These are phyloP conservation scores for Lepiota venenata DNA, from an alignment of 768 basidiomycete species.

Conservation along the genomic window DNA sequence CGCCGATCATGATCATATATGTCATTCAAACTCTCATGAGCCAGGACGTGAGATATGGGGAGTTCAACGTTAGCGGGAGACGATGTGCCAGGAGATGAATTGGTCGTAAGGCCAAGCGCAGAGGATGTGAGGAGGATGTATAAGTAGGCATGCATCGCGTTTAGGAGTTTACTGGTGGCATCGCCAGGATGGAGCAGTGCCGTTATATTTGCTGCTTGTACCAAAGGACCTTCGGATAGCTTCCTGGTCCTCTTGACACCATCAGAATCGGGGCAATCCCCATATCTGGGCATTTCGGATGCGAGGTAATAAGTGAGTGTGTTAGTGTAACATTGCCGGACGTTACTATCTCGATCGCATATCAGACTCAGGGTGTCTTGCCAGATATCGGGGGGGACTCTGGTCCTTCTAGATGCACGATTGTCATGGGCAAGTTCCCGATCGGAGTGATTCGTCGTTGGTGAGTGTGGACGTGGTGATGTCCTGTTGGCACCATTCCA, in stretches of 20 bases:
- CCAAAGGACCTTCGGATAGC: slow-evolving; percentile 45
- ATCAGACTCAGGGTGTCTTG: slow-evolving; percentile 85
- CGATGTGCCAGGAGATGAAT: slow-evolving; percentile 37
- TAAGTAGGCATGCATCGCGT: slow-evolving; percentile 76
- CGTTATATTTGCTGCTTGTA: slow-evolving; percentile 43
- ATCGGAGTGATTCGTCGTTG: slow-evolving; percentile 23
- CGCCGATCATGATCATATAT: not conserved
- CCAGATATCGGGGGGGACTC: slow-evolving; percentile 82
- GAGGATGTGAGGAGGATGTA: slow-evolving; percentile 77
- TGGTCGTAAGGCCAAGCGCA: slow-evolving; percentile 46
- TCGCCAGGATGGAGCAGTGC: slow-evolving; percentile 55
- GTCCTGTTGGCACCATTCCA: not conserved
- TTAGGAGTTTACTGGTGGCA: slow-evolving; percentile 65
- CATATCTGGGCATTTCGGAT: slow-evolving; percentile 68
- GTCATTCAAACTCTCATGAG: slow-evolving; percentile 3
- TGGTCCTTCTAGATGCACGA: slow-evolving; percentile 53
- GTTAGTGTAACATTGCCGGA: slow-evolving; percentile 74
- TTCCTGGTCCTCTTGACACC: slow-evolving; percentile 42
- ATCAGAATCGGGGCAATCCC: slow-evolving; percentile 46
- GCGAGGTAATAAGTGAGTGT: slow-evolving; percentile 75
- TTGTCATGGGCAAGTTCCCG: slow-evolving; percentile 25
- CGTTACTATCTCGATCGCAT: slow-evolving; percentile 74
- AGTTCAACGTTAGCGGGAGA: slow-evolving; percentile 9
- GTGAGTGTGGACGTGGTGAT: slow-evolving; percentile 18
- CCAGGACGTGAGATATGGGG: not conserved